Evolutionary conservation across 805 yeast species (phyloP).

Genomic region (Suhomyces xylopsoci): DNA sequence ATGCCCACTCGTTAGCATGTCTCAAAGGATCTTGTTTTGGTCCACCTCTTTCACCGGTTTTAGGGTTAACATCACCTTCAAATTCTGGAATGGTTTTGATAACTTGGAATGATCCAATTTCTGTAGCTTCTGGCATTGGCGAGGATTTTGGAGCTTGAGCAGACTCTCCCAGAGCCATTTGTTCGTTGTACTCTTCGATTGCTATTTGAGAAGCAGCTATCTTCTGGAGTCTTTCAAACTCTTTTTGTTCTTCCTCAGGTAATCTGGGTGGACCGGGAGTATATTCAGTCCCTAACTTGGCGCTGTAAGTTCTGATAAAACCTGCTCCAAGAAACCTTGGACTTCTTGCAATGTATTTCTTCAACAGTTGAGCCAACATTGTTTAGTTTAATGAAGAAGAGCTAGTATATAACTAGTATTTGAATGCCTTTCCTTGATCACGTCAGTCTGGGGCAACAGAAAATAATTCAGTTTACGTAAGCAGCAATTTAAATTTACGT

Average conservation of each 20-base stretch:
- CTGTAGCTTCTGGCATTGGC: constrained; percentile 43
- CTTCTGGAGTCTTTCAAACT: constrained; percentile 82
- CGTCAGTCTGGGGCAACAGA: neutral
- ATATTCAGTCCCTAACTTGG: constrained; percentile 22
- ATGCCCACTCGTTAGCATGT: constrained; percentile 85
- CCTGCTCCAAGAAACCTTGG: neutral
- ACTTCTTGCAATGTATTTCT: neutral
- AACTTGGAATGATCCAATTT: constrained; percentile 61
- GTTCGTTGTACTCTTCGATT: constrained; percentile 67
- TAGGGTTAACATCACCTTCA: constrained; percentile 90
- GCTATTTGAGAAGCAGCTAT: constrained; percentile 77
- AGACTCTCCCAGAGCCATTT: constrained; percentile 24
- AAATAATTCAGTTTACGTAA: neutral
- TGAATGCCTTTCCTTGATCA: neutral
- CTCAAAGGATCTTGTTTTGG: constrained; percentile 95
- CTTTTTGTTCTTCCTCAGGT: constrained; percentile 82
- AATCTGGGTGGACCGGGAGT: constrained; percentile 61
- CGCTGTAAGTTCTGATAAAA: constrained; percentile 9
- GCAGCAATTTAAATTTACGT: neutral
- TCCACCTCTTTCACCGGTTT: constrained; percentile 93
- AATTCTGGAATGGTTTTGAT: constrained; percentile 87
- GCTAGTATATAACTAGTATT: neutral
- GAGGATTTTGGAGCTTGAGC: constrained; percentile 10
- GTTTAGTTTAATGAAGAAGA: neutral
- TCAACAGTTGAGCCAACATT: neutral